Conservation (phyloP, 2,329 filamentous ascomycete species). For the Hypoxylon sp. region DNA sequence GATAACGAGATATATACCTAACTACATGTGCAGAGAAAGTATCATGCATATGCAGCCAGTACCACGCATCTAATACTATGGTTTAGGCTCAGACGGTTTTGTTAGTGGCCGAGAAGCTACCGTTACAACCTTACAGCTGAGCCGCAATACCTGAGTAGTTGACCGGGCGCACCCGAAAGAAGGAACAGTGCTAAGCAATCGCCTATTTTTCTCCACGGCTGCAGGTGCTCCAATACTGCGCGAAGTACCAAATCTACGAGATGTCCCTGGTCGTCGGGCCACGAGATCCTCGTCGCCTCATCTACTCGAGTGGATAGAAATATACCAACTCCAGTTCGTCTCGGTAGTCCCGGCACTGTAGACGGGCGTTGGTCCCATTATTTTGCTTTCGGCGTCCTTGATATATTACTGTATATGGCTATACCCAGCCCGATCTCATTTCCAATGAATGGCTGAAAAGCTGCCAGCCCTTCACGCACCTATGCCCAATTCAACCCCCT, state of each 20-base stretch:
- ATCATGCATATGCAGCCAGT: background rate
- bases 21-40: background rate
- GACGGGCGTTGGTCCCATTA: slow-evolving; percentile 16
- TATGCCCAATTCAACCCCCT: slow-evolving; percentile 21
- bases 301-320: slow-evolving; percentile 6
- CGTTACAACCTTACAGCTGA: background rate
- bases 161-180: background rate
- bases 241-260: background rate
- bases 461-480: background rate
- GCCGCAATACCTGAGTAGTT: background rate
- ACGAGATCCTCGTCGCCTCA: slow-evolving; percentile 13
- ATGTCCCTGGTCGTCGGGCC: background rate
- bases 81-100: background rate
- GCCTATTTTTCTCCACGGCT: background rate
- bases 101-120: slow-evolving; percentile 1
- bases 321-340: background rate
- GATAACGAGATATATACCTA: background rate
- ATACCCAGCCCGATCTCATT: slow-evolving; percentile 1
- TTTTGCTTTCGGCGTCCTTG: background rate
- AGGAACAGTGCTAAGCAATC: background rate
- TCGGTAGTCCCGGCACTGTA: slow-evolving; percentile 8
- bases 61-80: too few relatives aligned
- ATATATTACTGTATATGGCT: background rate
- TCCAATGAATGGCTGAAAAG: slow-evolving; percentile 6
- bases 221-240: background rate